Evolutionary conservation across 1,284 basidiomycete genomes (phyloP), one percentile per base, ranked within the genome.

Genomic region (Ceratobasidium sp.): DNA sequence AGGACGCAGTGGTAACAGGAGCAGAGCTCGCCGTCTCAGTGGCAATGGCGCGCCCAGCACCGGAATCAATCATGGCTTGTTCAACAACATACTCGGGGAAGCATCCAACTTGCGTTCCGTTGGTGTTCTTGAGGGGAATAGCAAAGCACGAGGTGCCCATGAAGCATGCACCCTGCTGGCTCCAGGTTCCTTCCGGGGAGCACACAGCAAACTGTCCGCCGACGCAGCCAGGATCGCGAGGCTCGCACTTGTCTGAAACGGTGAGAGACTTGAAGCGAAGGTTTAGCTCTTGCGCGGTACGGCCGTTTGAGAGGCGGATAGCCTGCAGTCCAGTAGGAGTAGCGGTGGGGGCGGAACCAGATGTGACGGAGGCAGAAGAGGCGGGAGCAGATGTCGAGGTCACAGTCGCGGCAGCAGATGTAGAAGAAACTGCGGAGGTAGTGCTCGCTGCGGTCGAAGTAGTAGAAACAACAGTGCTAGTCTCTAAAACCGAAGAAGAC

Each of bases 391-490:
- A 43, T 18, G 41, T 62, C 8, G 23, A 9, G 32, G 59, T 41
- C 16, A 49, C 26, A 64, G 46, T 28, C 18, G 28, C n/a, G 28
- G 32, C 16, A 47, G 46, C 16, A 62, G 58, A 23, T 26, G 58
- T 11, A 16, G 58, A 28, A 13, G 58, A 7, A 43, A 38, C 66
- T 32, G 44, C 26, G 26, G 46, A 23, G 8, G 21, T 55, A n/a
- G 59, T 28, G 16, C 18, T 43, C 52, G 30, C 61, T 55, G 26
- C 63, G 73, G 74, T 74, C 66, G 21, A 26, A 38, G 55, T 67
- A 57, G 41, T 38, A 14, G 30, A 50, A 23, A 54, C 32, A 43
- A 18, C 21, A 18, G 26, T 64, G 23, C 44, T 64, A 6, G 62
- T 47, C 26, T 46, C 35, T 14, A 30, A 13, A 18, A 28, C 23